These are phyloP conservation scores for Penicillium odoratum DNA, from an alignment of 495 filamentous ascomycete genomes.

Conservation along the genomic window DNA sequence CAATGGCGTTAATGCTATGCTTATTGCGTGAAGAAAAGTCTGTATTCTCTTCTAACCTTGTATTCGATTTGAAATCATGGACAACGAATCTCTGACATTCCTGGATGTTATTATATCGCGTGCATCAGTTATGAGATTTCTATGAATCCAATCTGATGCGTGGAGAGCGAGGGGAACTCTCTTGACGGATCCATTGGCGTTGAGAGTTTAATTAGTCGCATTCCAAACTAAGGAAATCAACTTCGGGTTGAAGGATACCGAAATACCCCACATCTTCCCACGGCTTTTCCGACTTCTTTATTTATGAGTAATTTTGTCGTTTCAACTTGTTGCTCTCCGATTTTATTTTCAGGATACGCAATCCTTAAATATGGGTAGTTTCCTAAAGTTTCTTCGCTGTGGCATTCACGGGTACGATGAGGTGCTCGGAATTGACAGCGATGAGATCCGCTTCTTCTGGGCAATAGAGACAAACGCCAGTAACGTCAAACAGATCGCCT, in stretches of 20 bases:
- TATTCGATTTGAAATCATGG: too few species aligned
- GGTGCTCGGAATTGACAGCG: conserved; percentile 27
- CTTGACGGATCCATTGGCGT: too few species aligned
- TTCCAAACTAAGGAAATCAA: neutral
- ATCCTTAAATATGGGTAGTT: neutral
- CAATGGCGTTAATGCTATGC: too few species aligned
- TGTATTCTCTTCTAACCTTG: too few species aligned
- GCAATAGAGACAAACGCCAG: conserved; percentile 11
- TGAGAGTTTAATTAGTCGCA: too few species aligned
- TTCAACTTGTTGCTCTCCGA: neutral
- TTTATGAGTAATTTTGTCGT: too few species aligned
- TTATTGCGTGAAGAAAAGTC: too few species aligned
- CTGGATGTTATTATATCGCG: too few species aligned
- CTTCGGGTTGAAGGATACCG: neutral
- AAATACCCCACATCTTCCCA: neutral
- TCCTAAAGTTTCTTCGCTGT: conserved; percentile 17
- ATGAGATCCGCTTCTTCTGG: conserved; percentile 32
- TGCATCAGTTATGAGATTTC: neutral
- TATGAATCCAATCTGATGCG: neutral
- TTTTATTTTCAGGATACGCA: too few species aligned
- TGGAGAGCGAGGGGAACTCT: neutral
- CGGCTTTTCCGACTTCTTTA: neutral
- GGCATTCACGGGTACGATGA: conserved; percentile 35
- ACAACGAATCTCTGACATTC: too few species aligned
- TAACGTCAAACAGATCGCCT: conserved; percentile 18